phyloP scores from a whole-genome alignment of 2,329 filamentous ascomycete species.

The Verticillium albo-atrum region DNA sequence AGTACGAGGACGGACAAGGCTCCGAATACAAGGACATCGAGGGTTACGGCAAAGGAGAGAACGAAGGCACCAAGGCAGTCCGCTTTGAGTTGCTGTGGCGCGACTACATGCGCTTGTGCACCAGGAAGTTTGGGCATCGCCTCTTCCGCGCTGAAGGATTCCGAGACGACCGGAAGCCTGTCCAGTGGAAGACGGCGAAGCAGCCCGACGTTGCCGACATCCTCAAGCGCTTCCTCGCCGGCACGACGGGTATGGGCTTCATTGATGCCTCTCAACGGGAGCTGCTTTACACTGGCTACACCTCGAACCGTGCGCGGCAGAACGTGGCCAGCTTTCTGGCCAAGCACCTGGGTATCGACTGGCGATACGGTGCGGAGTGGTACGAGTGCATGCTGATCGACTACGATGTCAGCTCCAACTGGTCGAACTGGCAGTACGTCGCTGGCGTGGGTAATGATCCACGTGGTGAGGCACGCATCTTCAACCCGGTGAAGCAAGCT shows the following conservation, averaged over 20 bases:
- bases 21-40: slow-evolving; percentile 29
- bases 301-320: slow-evolving; percentile 70
- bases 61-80: slow-evolving; percentile 63
- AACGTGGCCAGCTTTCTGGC: slow-evolving; percentile 72
- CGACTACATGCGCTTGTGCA: slow-evolving; percentile 77
- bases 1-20: slow-evolving; percentile 62
- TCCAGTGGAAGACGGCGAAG: slow-evolving; percentile 45
- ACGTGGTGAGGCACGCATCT: slow-evolving; percentile 64
- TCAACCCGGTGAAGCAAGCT: slow-evolving; percentile 79
- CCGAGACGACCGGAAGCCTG: slow-evolving; percentile 34
- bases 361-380: slow-evolving; percentile 78
- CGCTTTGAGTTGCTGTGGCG: slow-evolving; percentile 74
- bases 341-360: slow-evolving; percentile 72
- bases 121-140: slow-evolving; percentile 60
- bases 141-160: slow-evolving; percentile 66
- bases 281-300: slow-evolving; percentile 71
- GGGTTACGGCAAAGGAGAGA: slow-evolving; percentile 68
- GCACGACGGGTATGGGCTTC: slow-evolving; percentile 69
- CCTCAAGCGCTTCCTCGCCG: slow-evolving; percentile 57
- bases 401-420: slow-evolving; percentile 73
- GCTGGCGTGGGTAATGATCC: slow-evolving; percentile 78
- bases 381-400: slow-evolving; percentile 73
- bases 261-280: slow-evolving; percentile 77
- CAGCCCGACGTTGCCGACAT: slow-evolving; percentile 38
- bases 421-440: slow-evolving; percentile 81